phyloP scores from a whole-genome alignment of 139 green algal species.

The Picochlorum sp. region DNA sequence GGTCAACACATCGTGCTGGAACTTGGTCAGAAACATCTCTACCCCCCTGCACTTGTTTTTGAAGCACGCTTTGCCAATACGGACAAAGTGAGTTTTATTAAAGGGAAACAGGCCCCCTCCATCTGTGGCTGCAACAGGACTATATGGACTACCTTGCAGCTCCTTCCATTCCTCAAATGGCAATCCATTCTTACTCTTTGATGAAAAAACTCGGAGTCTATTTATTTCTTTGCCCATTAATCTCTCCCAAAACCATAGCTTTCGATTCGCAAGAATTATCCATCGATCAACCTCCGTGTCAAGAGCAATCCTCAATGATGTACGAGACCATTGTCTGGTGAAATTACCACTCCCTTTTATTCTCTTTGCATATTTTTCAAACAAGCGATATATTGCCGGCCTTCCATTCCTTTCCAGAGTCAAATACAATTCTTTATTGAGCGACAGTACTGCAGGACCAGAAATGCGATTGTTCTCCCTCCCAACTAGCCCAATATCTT shows the following conservation, averaged over 20 bases:
- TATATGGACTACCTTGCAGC: neutral
- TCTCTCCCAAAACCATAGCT: neutral
- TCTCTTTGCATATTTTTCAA: neutral
- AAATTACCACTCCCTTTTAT: neutral
- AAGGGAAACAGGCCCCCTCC: neutral
- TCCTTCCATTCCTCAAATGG: neutral
- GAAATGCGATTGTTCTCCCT: neutral
- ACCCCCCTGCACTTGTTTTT: neutral
- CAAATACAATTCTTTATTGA: constrained; percentile 10
- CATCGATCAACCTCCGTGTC: neutral
- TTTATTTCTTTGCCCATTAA: neutral
- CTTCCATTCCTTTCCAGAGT: neutral
- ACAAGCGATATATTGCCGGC: neutral
- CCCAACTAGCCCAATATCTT: constrained; percentile 2
- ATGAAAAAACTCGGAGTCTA: neutral
- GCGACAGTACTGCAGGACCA: neutral
- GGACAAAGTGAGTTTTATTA: neutral
- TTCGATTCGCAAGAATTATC: neutral
- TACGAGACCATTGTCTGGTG: neutral
- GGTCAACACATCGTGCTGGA: neutral
- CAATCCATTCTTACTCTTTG: neutral
- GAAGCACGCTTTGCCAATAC: neutral
- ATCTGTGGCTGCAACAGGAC: neutral
- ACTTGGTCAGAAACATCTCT: neutral
- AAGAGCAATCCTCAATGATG: neutral